phyloP scores from a whole-genome alignment of 225 moss, liverwort and hornwort genomes.

The Bryum argenteum region DNA sequence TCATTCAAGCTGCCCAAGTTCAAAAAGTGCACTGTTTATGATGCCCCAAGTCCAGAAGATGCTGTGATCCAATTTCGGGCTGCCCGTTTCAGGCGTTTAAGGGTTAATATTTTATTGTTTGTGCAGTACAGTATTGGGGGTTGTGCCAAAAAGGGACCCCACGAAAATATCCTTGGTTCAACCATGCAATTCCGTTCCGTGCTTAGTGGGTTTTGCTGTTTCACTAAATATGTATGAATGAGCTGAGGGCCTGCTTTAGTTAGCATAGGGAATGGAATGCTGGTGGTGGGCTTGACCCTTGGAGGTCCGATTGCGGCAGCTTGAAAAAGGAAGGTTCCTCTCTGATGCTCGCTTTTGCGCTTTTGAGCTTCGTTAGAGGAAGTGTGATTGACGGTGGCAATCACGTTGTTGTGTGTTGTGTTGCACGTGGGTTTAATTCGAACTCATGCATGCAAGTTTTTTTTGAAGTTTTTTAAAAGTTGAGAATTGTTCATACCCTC shows the following conservation, averaged over 20 bases:
- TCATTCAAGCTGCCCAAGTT: no score
- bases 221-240: background rate
- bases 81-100: no score
- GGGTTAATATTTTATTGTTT: no score
- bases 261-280: no score
- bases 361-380: background rate
- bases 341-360: conserved; percentile 8
- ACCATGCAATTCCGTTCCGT: background rate
- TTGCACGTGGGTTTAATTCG: background rate
- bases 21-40: no score
- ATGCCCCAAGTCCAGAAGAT: no score
- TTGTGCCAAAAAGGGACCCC: background rate
- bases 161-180: background rate
- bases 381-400: background rate
- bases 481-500: no score
- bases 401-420: background rate
- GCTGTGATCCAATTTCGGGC: no score
- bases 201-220: background rate
- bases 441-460: background rate
- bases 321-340: background rate
- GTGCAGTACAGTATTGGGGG: no score
- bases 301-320: background rate
- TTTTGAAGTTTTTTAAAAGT: no score
- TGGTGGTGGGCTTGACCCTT: background rate
- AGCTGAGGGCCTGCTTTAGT: background rate